Evolutionary conservation across 2,329 filamentous ascomycete genomes (phyloP), one percentile per base, ranked within the genome.

Genomic region (Sporothrix euskadiensis): DNA sequence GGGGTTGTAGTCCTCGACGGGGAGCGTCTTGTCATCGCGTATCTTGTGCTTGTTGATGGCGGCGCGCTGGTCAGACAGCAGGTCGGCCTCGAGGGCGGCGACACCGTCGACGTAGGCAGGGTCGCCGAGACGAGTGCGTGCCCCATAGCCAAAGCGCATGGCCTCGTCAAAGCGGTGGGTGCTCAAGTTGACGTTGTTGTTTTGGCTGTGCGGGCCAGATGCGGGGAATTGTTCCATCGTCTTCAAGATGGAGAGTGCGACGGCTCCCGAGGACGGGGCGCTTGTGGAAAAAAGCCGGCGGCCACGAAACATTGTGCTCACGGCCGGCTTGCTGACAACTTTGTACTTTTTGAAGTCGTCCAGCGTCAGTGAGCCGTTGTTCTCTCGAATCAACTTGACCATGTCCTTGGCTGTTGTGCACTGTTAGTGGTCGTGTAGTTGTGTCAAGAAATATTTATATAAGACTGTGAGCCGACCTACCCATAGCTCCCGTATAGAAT

Each of bases 131-230:
- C 90, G 86, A n/a, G 89, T 86, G 73, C 94, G 90, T 77, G 91
- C 84, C 4, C 91, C 94, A 80, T 98, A 98, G 2, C 89, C 94
- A 80, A 97, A 98, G 30, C 94, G 88, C 83, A 97, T 93, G 14
- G 94, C 92, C 84, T 98, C 96, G 78, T 94, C 89, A 76, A 97
- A 87, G 16, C 92, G 89, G 81, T 98, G 96, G 0, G 91, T 91
- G 52, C 90, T 93, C 0, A 97, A 83, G 77, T 93, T 90, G 26
- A 81, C 81, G 59, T 88, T 83, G 26, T 69, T 63, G 19, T 12
- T 81, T 74, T 35, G 22, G 90, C 84, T 52, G n/a, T 10, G 47
- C 6, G 19, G 66, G 2, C 47, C 19, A 16, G 66, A 39, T 83
- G 81, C 3, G 85, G 82, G 80, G 92, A 97, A 97, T 22, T 92